Evolutionary conservation across 345 rosid genomes (phyloP).

Genomic region (Camelina hispida): DNA sequence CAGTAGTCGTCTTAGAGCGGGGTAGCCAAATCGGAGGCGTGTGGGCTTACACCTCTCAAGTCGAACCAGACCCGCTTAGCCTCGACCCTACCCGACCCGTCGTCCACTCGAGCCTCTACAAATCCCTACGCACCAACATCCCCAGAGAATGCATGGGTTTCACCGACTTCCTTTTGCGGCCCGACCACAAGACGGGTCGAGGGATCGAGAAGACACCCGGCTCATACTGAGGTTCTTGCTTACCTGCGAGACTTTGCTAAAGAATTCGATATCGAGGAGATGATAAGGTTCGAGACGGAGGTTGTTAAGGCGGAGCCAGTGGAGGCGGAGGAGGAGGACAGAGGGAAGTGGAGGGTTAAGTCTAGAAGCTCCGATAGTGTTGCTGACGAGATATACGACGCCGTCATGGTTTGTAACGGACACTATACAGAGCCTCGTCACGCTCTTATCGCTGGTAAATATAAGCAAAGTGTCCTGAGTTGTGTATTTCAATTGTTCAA

Average conservation of each 20-base stretch:
- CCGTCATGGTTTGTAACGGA: constrained; percentile 76
- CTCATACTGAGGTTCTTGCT: constrained; percentile 70
- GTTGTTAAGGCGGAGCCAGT: constrained; percentile 47
- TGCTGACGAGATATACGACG: constrained; percentile 61
- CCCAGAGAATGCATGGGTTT: constrained; percentile 93
- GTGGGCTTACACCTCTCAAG: constrained; percentile 72
- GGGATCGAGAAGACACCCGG: constrained; percentile 81
- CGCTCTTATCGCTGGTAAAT: constrained; percentile 71
- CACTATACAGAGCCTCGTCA: constrained; percentile 75
- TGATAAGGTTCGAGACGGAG: constrained; percentile 72
- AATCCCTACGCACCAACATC: constrained; percentile 82
- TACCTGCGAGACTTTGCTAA: constrained; percentile 68
- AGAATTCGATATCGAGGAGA: constrained; percentile 68
- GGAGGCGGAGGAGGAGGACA: constrained; percentile 35
- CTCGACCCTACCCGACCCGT: constrained; percentile 66
- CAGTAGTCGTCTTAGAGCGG: constrained; percentile 76
- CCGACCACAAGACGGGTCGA: constrained; percentile 37
- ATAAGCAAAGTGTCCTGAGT: constrained; percentile 20
- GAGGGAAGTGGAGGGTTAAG: constrained; percentile 62
- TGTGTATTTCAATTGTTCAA: background rate
- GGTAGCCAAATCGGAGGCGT: constrained; percentile 71
- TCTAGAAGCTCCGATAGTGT: constrained; percentile 41
- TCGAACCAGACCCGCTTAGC: constrained; percentile 77
- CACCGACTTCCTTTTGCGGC: constrained; percentile 64
- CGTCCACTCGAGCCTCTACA: constrained; percentile 73